A percentile compares a stretch with the other conserved stretches of the same genome.
These are phyloP conservation scores for Diophrys sp. DNA, from an alignment of 73 alveolate species.

Conservation along the genomic window DNA sequence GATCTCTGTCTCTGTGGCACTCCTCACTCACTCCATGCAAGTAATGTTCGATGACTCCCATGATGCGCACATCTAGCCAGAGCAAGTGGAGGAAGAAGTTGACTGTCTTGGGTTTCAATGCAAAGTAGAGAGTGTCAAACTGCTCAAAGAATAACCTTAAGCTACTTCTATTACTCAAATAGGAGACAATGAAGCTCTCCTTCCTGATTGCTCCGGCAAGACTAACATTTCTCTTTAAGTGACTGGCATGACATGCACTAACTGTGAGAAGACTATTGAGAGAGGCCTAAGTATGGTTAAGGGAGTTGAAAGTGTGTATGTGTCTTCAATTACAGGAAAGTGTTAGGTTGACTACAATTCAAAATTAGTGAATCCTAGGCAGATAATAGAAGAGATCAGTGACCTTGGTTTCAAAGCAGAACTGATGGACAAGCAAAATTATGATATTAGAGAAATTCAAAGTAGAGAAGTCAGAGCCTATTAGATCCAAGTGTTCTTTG, in stretches of 20 bases:
- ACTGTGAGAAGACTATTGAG: conserved; percentile 23
- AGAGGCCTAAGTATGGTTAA: conserved; percentile 4
- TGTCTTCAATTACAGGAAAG: conserved; percentile 3
- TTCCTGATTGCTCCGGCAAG: neutral
- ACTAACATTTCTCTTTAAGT: neutral
- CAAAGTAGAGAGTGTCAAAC: conserved; percentile 7
- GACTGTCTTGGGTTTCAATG: conserved; percentile 5
- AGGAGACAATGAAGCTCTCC: neutral
- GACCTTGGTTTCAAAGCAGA: conserved; percentile 20
- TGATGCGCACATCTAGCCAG: conserved; percentile 12
- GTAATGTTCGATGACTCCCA: conserved; percentile 7
- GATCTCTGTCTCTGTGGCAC: conserved; percentile 19
- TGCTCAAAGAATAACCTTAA: conserved; percentile 9
- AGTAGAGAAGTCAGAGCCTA: conserved; percentile 8
- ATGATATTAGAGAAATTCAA: conserved; percentile 26
- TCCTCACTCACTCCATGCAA: conserved; percentile 36
- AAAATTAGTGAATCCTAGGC: conserved; percentile 7
- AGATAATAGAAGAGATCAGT: conserved; percentile 23
- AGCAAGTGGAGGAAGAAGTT: conserved; percentile 25
- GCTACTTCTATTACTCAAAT: neutral
- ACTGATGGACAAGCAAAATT: conserved; percentile 6
- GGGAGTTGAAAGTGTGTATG: conserved; percentile 7
- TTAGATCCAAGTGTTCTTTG: neutral
- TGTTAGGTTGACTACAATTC: conserved; percentile 6
- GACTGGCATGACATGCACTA: neutral